phyloP scores from a whole-genome alignment of 2,329 filamentous ascomycete species.

The Penicillium sp. region DNA sequence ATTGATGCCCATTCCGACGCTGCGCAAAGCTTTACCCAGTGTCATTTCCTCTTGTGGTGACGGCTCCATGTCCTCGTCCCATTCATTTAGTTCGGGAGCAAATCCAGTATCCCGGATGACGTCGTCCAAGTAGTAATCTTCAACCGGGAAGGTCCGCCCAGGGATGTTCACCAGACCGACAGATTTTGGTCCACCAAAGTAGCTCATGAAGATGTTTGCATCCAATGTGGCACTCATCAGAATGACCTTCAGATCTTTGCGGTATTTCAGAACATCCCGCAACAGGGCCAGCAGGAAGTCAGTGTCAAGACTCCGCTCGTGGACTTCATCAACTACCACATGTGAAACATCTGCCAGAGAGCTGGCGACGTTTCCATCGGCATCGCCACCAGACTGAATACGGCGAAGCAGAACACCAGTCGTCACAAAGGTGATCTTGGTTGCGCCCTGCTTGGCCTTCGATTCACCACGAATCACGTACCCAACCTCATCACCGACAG shows the following conservation, averaged over 20 bases:
- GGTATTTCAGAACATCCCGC: slow-evolving; percentile 72
- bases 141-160: slow-evolving; percentile 84
- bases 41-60: slow-evolving; percentile 47
- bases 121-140: slow-evolving; percentile 88
- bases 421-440: slow-evolving; percentile 92
- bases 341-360: slow-evolving; percentile 90
- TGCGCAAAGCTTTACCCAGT: slow-evolving; percentile 69
- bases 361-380: slow-evolving; percentile 74
- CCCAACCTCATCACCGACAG: slow-evolving; percentile 83
- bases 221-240: slow-evolving; percentile 97
- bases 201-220: slow-evolving; percentile 77
- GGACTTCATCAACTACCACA: slow-evolving; percentile 93
- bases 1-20: slow-evolving; percentile 80
- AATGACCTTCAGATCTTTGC: slow-evolving; percentile 81
- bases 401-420: slow-evolving; percentile 88
- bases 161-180: slow-evolving; percentile 85
- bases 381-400: slow-evolving; percentile 84
- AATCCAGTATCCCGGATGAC: slow-evolving; percentile 79
- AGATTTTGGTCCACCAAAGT: slow-evolving; percentile 70
- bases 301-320: slow-evolving; percentile 91
- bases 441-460: slow-evolving; percentile 66
- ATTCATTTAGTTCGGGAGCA: slow-evolving; percentile 41
- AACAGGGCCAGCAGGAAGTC: slow-evolving; percentile 90
- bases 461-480: slow-evolving; percentile 91
- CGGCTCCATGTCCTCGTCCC: slow-evolving; percentile 44